Base-by-base conservation (phyloP, 495 filamentous ascomycete genomes). In the Podospora pseudoanserina region DNA sequence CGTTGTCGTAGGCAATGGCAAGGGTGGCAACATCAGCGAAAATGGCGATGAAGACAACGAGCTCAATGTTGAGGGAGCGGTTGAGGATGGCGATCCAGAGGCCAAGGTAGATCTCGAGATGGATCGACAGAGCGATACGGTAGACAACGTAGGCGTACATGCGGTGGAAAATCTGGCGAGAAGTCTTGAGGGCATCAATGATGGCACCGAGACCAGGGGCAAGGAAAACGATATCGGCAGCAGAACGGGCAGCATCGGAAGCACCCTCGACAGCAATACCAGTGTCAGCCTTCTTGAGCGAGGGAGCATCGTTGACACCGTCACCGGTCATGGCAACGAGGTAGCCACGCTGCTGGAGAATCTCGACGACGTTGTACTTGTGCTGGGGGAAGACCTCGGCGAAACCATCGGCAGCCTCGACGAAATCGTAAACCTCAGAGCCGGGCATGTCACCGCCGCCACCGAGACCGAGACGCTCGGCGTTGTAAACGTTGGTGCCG, bases 271-370 rank as follows among this genome's bases (percentile, higher is more conserved):
- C 93, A 72, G 93, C 93, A 83, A 97, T 96, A 82, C 92, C 89
- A 77, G 89, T 91, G 82, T 97, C 94, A 20, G 94, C 94, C 83
- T 96, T 97, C 85, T 97, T 97, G 65, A 97, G 84, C 53, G 93
- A 97, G 39, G 94, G 94, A 62, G 94, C 94, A 81, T 97, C 94
- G 80, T 97, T 97, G 78, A 97, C 94, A 86, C 94, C 94, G 75
- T 97, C 94, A 82, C 94, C 94, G 80, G 94, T 97, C 94, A 97
- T 97, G 73, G 94, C 94, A 79, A 96, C 94, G 55, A 97, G 85
- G 85, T 96, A 94, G 73, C 94, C 94, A 85, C 94, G 91, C 81
- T 97, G 91, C 81, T 97, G 94, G 32, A 97, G 89, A 82, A 97
- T 96, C 80, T 96, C 91, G 71, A 97, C 94, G 75, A 97, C 94